Evolutionary conservation across 2,329 filamentous ascomycete genomes (phyloP).

Genomic region (Tolypocladium inflatum): DNA sequence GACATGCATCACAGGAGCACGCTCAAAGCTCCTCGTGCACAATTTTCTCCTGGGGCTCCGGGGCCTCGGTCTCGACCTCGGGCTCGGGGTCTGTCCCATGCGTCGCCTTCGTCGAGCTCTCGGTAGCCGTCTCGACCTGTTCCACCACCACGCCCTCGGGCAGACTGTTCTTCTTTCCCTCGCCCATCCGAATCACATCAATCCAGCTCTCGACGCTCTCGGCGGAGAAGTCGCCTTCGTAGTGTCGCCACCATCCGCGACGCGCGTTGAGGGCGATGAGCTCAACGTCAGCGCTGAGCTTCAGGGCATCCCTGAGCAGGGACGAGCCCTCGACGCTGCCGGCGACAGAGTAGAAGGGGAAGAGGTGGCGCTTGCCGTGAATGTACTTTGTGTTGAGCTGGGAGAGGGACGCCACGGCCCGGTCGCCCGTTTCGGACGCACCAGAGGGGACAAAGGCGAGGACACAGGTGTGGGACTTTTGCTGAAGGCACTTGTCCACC

Average conservation of each 20-base stretch:
- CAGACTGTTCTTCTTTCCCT: conserved; percentile 69
- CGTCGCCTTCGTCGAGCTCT: conserved; percentile 6
- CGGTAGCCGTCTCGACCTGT: conserved; percentile 20
- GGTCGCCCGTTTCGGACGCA: conserved; percentile 39
- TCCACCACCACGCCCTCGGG: conserved; percentile 49
- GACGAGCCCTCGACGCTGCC: conserved; percentile 26
- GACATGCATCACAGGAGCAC: background rate
- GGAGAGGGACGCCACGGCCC: conserved; percentile 54
- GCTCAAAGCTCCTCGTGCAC: conserved; percentile 41
- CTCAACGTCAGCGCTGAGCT: conserved; percentile 52
- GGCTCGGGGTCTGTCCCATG: conserved; percentile 13
- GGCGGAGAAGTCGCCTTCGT: conserved; percentile 50
- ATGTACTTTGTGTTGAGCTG: conserved; percentile 70
- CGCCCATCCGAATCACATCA: conserved; percentile 82
- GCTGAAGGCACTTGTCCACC: conserved; percentile 59
- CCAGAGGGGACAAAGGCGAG: conserved; percentile 59
- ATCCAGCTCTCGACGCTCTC: conserved; percentile 74
- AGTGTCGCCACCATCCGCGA: conserved; percentile 76
- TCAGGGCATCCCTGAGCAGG: conserved; percentile 43
- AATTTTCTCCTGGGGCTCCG: conserved; percentile 16
- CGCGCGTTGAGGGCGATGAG: conserved; percentile 79
- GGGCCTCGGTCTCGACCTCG: conserved; percentile 15
- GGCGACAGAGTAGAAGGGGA: conserved; percentile 75
- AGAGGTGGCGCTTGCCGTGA: conserved; percentile 55
- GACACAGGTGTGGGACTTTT: conserved; percentile 74